phyloP scores from a whole-genome alignment of 2,329 filamentous ascomycete species.

The Talaromyces sp. region DNA sequence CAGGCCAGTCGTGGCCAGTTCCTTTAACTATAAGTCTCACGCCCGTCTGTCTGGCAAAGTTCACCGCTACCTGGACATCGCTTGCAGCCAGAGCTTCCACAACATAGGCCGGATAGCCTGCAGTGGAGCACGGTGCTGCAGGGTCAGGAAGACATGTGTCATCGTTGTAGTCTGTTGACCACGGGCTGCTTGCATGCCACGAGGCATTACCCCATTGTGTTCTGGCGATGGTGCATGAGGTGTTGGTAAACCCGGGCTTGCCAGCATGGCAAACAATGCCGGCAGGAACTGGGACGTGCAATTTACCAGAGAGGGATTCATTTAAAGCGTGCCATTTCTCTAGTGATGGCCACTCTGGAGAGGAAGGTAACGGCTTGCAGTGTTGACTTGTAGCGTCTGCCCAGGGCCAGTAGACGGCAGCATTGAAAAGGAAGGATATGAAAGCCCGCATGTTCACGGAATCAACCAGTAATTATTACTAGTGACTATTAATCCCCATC shows the following conservation, averaged over 20 bases:
- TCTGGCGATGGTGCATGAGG: background rate
- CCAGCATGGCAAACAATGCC: background rate
- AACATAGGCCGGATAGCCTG: conserved; percentile 27
- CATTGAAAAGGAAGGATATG: background rate
- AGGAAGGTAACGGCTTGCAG: background rate
- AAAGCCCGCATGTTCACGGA: background rate
- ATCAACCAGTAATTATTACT: background rate
- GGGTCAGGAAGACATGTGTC: background rate
- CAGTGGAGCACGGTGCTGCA: background rate
- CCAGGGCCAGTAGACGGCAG: background rate
- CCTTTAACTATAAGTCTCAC: conserved; percentile 10
- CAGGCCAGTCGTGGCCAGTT: conserved; percentile 17
- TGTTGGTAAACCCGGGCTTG: background rate
- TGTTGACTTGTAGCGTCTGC: background rate
- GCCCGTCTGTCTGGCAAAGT: conserved; percentile 6
- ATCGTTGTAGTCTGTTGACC: background rate
- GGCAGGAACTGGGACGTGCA: background rate
- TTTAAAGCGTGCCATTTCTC: background rate
- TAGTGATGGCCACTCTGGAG: background rate
- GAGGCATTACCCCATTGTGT: background rate
- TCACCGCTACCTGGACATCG: conserved; percentile 9
- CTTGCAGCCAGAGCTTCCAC: conserved; percentile 24
- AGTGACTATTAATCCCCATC: too few relatives aligned
- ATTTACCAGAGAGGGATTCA: background rate
- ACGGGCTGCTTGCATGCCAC: background rate